These are phyloP conservation scores for Chrysopogon serrulatus DNA, from an alignment of 176 grass and related monocot genomes.

Conservation along the genomic window DNA sequence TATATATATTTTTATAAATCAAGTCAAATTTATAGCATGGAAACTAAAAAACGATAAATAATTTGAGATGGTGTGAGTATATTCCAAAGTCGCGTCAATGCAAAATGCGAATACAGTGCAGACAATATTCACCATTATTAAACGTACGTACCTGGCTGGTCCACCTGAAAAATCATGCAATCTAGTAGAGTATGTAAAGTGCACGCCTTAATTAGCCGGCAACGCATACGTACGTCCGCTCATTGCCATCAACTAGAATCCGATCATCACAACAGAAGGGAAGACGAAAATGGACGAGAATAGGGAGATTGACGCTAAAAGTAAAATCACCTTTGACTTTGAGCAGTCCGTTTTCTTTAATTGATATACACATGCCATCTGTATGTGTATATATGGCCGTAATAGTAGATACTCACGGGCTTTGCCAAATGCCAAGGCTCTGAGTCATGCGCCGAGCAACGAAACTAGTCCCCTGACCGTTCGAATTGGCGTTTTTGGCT, in stretches of 20 bases:
- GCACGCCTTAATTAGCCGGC: neutral
- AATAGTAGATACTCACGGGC: neutral
- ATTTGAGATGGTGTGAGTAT: no score
- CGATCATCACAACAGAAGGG: neutral
- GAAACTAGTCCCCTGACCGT: neutral
- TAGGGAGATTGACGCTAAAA: neutral
- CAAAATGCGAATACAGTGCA: neutral
- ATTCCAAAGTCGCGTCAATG: neutral
- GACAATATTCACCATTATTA: neutral
- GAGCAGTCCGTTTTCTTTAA: no score
- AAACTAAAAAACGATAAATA: no score
- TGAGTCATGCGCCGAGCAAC: neutral
- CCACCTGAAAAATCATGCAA: neutral
- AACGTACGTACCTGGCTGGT: neutral
- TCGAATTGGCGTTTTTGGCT: neutral
- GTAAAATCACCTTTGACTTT: neutral
- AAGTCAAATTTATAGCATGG: no score
- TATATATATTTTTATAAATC: no score
- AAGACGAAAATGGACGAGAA: neutral
- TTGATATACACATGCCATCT: neutral
- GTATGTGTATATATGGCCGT: neutral
- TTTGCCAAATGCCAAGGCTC: neutral
- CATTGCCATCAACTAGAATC: neutral
- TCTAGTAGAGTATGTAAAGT: slow-evolving; percentile 15
- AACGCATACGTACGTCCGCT: neutral